These are phyloP conservation scores for Phialemoniopsis sp. DNA, from an alignment of 2,329 filamentous ascomycete species.

Conservation along the genomic window DNA sequence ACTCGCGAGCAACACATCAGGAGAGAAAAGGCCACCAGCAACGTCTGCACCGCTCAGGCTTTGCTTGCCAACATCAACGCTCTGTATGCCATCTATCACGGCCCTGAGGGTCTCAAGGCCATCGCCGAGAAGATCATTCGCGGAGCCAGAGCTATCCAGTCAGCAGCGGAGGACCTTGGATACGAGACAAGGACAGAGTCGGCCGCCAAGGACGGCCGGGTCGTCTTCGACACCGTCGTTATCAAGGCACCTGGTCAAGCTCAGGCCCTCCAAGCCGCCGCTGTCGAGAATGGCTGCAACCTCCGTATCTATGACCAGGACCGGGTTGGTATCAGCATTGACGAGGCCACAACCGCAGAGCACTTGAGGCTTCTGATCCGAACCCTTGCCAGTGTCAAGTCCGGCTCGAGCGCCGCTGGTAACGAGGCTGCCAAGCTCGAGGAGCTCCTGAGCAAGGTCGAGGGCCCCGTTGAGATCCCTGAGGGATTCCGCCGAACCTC, in stretches of 20 bases:
- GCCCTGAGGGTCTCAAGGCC: conserved; percentile 73
- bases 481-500: conserved; percentile 65
- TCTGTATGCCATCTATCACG: conserved; percentile 92
- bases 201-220: conserved; percentile 36
- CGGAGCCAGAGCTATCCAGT: conserved; percentile 65
- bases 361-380: conserved; percentile 16
- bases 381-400: conserved; percentile 4
- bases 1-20: conserved; percentile 95
- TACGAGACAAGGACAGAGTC: conserved; percentile 42
- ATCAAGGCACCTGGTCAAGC: conserved; percentile 53
- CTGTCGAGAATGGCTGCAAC: conserved; percentile 49
- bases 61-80: conserved; percentile 93
- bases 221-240: conserved; percentile 77
- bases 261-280: conserved; percentile 45
- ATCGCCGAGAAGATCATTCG: conserved; percentile 78
- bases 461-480: conserved; percentile 43
- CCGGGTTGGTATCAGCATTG: conserved; percentile 70
- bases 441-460: conserved; percentile 27
- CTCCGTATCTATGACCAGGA: conserved; percentile 58
- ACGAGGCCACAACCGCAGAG: conserved; percentile 48
- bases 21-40: conserved; percentile 94
- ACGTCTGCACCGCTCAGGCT: conserved; percentile 94
- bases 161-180: conserved; percentile 58
- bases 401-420: conserved; percentile 13
- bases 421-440: conserved; percentile 20